Evolutionary conservation across 1,139 yeast species (phyloP).

Genomic region (Geotrichum bryndzae): DNA sequence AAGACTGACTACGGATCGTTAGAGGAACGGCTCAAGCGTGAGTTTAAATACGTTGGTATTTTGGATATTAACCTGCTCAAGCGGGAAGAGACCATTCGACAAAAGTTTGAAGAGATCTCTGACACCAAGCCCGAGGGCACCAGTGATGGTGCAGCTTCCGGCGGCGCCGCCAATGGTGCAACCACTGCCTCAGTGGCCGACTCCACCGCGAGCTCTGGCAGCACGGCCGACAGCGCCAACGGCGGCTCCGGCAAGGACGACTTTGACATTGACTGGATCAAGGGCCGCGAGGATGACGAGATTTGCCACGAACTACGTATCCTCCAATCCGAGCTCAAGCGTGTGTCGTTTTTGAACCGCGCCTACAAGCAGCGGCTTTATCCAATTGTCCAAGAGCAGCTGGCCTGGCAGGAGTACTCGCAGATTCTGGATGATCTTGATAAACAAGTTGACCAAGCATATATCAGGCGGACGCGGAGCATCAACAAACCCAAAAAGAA

Average conservation of each 20-base stretch:
- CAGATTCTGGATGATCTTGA: slow-evolving; percentile 89
- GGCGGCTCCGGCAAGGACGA: slow-evolving; percentile 24
- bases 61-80: slow-evolving; percentile 45
- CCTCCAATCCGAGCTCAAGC: slow-evolving; percentile 63
- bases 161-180: not conserved
- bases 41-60: slow-evolving; percentile 84
- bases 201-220: not conserved
- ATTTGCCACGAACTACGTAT: slow-evolving; percentile 75
- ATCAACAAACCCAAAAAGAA: slow-evolving; percentile 75
- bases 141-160: not conserved
- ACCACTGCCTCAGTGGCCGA: not conserved
- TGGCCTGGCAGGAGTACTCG: slow-evolving; percentile 92
- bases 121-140: not conserved
- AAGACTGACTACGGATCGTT: slow-evolving; percentile 68
- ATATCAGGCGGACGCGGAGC: slow-evolving; percentile 75
- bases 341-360: slow-evolving; percentile 57
- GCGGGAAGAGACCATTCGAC: slow-evolving; percentile 34
- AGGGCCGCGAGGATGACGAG: slow-evolving; percentile 88
- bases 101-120: slow-evolving; percentile 20
- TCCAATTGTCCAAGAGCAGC: slow-evolving; percentile 78
- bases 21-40: slow-evolving; percentile 83
- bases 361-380: slow-evolving; percentile 59
- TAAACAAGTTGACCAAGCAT: slow-evolving; percentile 94
- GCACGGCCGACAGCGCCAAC: not conserved
- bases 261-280: slow-evolving; percentile 66